Conservation (phyloP, 345 rosid species). For the Eucalyptus regnans region DNA sequence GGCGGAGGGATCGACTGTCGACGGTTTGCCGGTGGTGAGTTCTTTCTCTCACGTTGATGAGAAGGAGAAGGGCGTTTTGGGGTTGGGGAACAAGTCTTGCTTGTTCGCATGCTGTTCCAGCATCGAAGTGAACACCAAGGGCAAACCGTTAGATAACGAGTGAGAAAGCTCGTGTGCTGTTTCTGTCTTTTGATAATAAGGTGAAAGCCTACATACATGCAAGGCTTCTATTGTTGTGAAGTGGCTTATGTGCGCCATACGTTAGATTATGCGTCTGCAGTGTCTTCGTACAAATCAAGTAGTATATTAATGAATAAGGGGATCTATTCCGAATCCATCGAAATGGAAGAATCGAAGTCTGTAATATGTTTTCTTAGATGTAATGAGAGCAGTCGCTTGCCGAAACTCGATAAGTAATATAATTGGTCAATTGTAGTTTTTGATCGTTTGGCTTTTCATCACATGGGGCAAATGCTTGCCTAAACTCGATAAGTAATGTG, state of each 20-base stretch:
- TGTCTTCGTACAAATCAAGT: neutral
- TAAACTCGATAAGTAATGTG: neutral
- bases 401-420: too few species aligned
- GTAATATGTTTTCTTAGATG: neutral
- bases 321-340: too few species aligned
- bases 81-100: neutral
- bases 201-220: neutral
- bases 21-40: neutral
- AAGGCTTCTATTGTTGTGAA: neutral
- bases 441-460: too few species aligned
- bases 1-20: neutral
- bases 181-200: neutral
- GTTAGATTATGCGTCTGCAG: neutral
- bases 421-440: too few species aligned
- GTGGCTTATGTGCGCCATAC: neutral
- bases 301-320: too few species aligned
- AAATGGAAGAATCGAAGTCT: neutral
- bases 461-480: neutral
- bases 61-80: neutral
- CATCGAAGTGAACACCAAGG: neutral
- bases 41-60: neutral
- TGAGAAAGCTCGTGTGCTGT: neutral
- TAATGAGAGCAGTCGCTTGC: neutral
- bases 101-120: neutral
- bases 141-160: neutral